Base-by-base conservation (phyloP, 202 grass and related monocot species). In the Panicum virgatum region DNA sequence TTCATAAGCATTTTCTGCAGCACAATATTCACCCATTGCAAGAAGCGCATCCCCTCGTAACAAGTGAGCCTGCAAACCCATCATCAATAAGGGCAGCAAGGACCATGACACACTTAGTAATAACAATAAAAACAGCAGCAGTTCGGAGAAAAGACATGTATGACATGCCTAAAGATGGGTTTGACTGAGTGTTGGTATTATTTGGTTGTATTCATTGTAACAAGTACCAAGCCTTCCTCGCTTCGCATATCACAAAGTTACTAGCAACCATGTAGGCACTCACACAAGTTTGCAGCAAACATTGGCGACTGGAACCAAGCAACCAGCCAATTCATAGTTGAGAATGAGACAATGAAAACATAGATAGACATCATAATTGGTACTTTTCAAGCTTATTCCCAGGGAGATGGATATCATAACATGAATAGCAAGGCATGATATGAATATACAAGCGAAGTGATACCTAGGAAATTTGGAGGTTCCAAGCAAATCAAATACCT, bases 41-140 rank as follows among this genome's bases (percentile, higher is more conserved):
- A 98, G 81, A 34, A 88, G 66, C 36, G 81, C 87, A n/a, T 96
- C 92, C 18, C 96, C 96, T 87, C 87, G 85, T 3, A 48, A 90
- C 76, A 98, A 84, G 60, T 96, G 90, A 81, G 78, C 89, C 96
- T 98, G 88, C 62, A 77, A 66, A 82, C 9, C 16, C 56, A 86
- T 73, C 51, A 76, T 52, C 36, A 43, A 77, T 44, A 79, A 61
- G 29, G 65, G 14, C 2, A 40, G n/a, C 75, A 78, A 2, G 45
- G 32, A 52, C 10, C 14, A 52, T 11, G n/a, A n/a, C 9, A 70
- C 11, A 7, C 42, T n/a, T 66, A 66, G 48, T n/a, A 57, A 2
- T 18, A 6, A 8, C 6, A 43, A 43, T 42, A 16, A 42, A 42
- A 68, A 51, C 1, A 58, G 43, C 12, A 4, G 56, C 11, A 23